Evolutionary conservation across 225 moss, liverwort and hornwort species (phyloP).

Genomic region (Polytrichum commune): DNA sequence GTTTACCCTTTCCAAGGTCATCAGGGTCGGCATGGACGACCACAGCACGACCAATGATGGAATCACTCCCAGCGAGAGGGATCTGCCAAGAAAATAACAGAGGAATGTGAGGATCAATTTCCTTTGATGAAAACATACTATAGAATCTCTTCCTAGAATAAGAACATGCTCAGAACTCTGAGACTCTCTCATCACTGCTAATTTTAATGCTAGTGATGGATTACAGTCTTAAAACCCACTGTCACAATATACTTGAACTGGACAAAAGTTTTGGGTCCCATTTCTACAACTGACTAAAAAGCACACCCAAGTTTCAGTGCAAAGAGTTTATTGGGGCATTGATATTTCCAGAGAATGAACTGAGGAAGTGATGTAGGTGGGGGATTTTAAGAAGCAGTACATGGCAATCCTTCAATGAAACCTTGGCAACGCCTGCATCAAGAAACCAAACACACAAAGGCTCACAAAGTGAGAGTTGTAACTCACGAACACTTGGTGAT

Average conservation of each 20-base stretch:
- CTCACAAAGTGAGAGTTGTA: too few relatives aligned
- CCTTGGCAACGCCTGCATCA: conserved; percentile 36
- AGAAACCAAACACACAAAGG: background rate
- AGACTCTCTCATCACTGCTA: background rate
- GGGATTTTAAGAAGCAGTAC: conserved; percentile 11
- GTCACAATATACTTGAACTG: too few relatives aligned
- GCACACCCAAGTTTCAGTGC: too few relatives aligned
- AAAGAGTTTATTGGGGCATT: too few relatives aligned
- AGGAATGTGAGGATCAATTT: background rate
- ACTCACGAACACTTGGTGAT: too few relatives aligned
- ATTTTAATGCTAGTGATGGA: too few relatives aligned
- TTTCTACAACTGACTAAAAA: too few relatives aligned
- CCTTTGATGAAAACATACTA: too few relatives aligned
- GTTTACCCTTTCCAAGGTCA: conserved; percentile 64
- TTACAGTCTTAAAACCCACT: too few relatives aligned
- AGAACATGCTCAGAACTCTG: background rate
- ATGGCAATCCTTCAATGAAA: conserved; percentile 33
- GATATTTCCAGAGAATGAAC: too few relatives aligned
- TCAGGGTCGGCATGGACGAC: conserved; percentile 64
- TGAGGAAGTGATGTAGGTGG: too few relatives aligned
- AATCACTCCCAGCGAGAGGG: conserved; percentile 50
- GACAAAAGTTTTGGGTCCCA: too few relatives aligned
- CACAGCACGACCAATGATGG: conserved; percentile 69
- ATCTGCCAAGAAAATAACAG: conserved; percentile 31
- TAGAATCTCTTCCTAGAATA: background rate